Conservation (phyloP, 2,329 filamentous ascomycete genomes). For the Cytospora paraplurivora region DNA sequence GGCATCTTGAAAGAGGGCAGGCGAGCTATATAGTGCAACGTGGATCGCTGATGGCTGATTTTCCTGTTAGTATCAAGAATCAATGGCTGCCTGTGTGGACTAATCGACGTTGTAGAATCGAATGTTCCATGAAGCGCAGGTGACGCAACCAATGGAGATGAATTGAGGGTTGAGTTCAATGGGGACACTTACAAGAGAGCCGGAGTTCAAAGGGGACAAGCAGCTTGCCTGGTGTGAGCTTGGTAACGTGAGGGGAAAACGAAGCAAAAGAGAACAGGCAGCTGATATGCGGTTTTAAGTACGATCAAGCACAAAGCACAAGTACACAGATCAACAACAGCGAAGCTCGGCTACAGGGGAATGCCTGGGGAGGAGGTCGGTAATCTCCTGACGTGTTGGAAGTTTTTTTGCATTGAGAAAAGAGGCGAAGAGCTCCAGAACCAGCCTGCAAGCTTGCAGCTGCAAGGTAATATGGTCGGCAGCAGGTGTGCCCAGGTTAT, state of each 20-base stretch:
- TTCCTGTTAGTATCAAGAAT: not conserved
- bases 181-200: not conserved
- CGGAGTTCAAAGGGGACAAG: not conserved
- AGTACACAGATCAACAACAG: not conserved
- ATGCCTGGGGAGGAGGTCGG: not conserved
- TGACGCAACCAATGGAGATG: not conserved
- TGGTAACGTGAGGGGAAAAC: not conserved
- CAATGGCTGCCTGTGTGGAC: not conserved
- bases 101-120: not conserved
- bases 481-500: slow-evolving; percentile 15
- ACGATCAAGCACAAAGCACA: too few relatives aligned
- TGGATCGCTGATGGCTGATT: slow-evolving; percentile 4
- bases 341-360: slow-evolving; percentile 1
- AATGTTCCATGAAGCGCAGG: not conserved
- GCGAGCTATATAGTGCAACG: slow-evolving; percentile 6
- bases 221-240: not conserved
- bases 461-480: slow-evolving; percentile 21
- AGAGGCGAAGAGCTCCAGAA: slow-evolving; percentile 15
- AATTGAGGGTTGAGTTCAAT: not conserved
- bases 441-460: slow-evolving; percentile 9
- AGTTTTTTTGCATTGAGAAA: slow-evolving; percentile 14
- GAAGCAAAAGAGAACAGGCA: slow-evolving; percentile 1
- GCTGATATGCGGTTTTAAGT: not conserved
- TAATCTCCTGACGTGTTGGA: slow-evolving; percentile 12
- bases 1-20: slow-evolving; percentile 42